These are phyloP conservation scores for Plasmodium ovale DNA, from an alignment of 169 alveolate species.

Conservation along the genomic window DNA sequence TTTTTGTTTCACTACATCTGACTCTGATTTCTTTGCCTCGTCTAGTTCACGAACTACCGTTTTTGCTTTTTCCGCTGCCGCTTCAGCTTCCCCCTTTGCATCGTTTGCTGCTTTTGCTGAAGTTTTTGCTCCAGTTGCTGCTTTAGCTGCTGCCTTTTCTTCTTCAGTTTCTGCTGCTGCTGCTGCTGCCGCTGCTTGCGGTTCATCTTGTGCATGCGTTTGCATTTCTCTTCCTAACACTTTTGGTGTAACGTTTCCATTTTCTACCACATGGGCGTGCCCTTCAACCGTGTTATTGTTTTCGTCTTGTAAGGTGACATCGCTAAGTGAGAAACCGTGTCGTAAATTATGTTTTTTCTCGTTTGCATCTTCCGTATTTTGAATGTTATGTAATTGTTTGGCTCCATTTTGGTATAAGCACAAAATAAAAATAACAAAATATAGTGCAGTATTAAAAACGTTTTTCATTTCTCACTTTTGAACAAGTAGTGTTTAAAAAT, in stretches of 20 bases:
- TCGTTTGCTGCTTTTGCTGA: neutral
- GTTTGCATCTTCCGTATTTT: neutral
- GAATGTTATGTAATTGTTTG: neutral
- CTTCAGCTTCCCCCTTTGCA: too few relatives aligned
- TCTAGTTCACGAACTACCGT: too few relatives aligned
- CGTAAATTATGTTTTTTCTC: neutral
- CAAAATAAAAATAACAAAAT: neutral
- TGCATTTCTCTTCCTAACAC: neutral
- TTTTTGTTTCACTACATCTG: neutral
- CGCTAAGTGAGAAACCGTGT: neutral
- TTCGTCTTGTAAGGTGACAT: constrained; percentile 2
- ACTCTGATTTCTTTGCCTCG: too few relatives aligned
- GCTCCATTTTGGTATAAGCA: neutral
- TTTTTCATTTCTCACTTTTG: too few relatives aligned
- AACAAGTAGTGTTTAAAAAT: too few relatives aligned
- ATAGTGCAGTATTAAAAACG: too few relatives aligned
- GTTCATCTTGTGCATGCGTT: neutral
- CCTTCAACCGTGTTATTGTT: neutral
- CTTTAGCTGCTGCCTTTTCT: neutral
- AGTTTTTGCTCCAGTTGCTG: neutral
- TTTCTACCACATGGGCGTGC: too few relatives aligned
- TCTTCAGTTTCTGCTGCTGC: neutral
- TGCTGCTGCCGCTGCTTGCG: neutral
- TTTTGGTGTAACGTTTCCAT: too few relatives aligned
- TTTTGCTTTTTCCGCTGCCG: too few relatives aligned